Base-by-base conservation (phyloP, 2,329 filamentous ascomycete genomes). In the Cercospora citrullina region DNA sequence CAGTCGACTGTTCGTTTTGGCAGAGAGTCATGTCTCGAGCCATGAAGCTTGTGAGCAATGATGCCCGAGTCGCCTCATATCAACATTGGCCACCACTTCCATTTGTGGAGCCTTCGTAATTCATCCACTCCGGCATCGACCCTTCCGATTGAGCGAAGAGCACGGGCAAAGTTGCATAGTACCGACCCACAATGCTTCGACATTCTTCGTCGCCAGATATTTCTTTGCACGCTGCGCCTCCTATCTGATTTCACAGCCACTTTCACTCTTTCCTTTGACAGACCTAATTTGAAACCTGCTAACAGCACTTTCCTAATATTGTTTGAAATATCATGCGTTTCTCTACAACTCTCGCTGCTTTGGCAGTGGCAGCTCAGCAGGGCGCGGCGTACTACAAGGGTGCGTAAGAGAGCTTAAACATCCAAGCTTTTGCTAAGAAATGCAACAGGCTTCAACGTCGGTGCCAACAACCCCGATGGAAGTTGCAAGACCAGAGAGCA, bases 401-500 rank as follows among this genome's bases (percentile, higher is more conserved):
- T 64, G 16, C n/a, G 39, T 45, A 18, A 12, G n/a, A 28, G n/a
- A 28, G 62, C 28, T 36, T 36, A 14, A 63, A 3, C 18, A 33
- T 6, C 28, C 26, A 36, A 23, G 28, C 30, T 39, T 26, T 57
- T 28, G 31, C 31, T 59, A 59, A 58, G 62, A 42, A 12, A 30
- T 30, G 6, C 26, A n/a, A 21, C 33, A 64, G 81, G 81, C 28
- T 81, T 83, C 74, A 83, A 82, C 69, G 73, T 80, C 12, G 79
- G 76, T 60, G 80, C 81, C 21, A 80, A 76, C 65, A 79, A 79
- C 66, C 63, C 71, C 9, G 78, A 80, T 57, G 80, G 80, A 23
- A 76, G 75, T 30, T 82, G 80, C 76, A 81, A 81, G 63, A 76
- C 75, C 36, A 73, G 72, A 65, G 80, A 71, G 9, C 73, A 81